Evolutionary conservation across 305 asterid species (phyloP).

Genomic region (Fraxinus nigra): DNA sequence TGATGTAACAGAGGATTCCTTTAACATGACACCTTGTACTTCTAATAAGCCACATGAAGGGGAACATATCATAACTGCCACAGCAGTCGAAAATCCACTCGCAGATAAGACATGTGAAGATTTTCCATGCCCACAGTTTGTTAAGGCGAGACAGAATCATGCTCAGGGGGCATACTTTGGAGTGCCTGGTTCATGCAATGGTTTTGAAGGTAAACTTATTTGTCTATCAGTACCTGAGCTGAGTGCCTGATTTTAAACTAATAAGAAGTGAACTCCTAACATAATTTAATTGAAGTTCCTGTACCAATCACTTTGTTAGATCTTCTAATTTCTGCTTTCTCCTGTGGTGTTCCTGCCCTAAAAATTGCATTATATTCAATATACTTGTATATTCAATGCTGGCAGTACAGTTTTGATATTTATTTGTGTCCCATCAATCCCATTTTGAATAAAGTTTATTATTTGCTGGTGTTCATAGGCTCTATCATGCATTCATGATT

Average conservation of each 20-base stretch:
- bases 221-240: not conserved
- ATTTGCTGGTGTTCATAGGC: not conserved
- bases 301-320: not conserved
- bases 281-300: not conserved
- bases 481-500: not conserved
- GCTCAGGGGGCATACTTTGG: conserved; percentile 38
- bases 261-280: conserved; percentile 1
- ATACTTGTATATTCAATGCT: not conserved
- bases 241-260: not conserved
- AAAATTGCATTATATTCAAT: not conserved
- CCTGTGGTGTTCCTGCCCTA: not conserved
- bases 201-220: conserved; percentile 47
- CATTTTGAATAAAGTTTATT: not conserved
- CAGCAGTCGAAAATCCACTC: conserved; percentile 35
- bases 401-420: not conserved
- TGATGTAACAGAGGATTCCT: conserved; percentile 69
- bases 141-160: conserved; percentile 41
- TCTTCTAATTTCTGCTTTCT: not conserved
- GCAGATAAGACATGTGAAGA: conserved; percentile 31
- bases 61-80: conserved; percentile 34
- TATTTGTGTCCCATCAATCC: not conserved
- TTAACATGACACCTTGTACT: conserved; percentile 57
- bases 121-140: conserved; percentile 37
- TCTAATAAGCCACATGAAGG: conserved; percentile 35
- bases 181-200: conserved; percentile 26